Conservation (phyloP, 306 rosid genomes). For the Amphicarpaea edgeworthii region DNA sequence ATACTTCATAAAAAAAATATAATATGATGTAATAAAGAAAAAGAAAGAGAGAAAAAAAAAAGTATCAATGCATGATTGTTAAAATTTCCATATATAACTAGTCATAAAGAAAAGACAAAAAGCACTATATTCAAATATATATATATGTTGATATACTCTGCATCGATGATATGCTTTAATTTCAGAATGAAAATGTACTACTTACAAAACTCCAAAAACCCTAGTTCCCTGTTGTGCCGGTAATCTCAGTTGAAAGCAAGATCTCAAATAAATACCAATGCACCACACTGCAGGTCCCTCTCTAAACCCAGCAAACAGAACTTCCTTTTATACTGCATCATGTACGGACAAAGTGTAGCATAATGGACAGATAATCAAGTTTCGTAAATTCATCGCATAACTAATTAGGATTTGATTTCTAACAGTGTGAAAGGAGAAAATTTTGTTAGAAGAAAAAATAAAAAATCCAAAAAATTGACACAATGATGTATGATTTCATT, state of each 20-base stretch:
- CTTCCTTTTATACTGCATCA: background rate
- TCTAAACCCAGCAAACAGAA: conserved; percentile 26
- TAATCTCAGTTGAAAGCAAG: conserved; percentile 48
- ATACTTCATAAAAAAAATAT: too few species aligned
- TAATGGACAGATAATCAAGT: too few species aligned
- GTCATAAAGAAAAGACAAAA: background rate
- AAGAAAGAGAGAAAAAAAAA: too few species aligned
- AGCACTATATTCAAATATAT: background rate
- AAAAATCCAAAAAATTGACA: too few species aligned
- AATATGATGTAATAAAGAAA: too few species aligned
- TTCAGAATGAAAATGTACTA: conserved; percentile 6
- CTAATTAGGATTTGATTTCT: too few species aligned
- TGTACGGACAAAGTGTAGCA: too few species aligned
- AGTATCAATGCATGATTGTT: too few species aligned
- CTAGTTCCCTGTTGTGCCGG: conserved; percentile 45
- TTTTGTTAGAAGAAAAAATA: too few species aligned
- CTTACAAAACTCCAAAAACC: conserved; percentile 48
- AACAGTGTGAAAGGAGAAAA: too few species aligned
- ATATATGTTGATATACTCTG: background rate
- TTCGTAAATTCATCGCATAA: too few species aligned
- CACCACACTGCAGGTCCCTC: conserved; percentile 33
- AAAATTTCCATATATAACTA: background rate
- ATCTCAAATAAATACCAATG: conserved; percentile 4
- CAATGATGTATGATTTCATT: too few species aligned
- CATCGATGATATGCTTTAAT: background rate